Percentiles rank a stretch among this genome's conserved stretches.
Evolutionary conservation across 2,329 filamentous ascomycete genomes (phyloP).

Genomic region (Cadophora malorum): DNA sequence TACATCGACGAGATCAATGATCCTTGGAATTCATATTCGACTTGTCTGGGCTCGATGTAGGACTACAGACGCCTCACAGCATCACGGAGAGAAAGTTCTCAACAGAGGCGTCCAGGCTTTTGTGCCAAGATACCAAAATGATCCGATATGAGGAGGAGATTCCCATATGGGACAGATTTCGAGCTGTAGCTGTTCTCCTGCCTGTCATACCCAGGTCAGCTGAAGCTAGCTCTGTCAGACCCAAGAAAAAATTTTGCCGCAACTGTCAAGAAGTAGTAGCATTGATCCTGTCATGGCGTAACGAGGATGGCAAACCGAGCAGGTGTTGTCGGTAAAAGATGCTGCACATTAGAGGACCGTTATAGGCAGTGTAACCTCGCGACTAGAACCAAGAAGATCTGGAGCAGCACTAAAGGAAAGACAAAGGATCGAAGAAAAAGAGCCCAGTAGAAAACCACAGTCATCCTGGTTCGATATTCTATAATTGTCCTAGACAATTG

Average conservation of each 20-base stretch:
- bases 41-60: background rate
- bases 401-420: background rate
- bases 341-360: background rate
- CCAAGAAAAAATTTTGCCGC: background rate
- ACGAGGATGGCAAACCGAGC: background rate
- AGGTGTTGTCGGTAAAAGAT: background rate
- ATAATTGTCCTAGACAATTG: conserved; percentile 4
- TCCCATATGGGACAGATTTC: background rate
- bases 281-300: background rate
- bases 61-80: background rate
- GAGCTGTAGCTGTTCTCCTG: background rate
- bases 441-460: background rate
- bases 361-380: background rate
- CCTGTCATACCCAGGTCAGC: background rate
- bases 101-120: background rate
- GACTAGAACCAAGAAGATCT: background rate
- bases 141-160: background rate
- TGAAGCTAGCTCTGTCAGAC: conserved; percentile 6
- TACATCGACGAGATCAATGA: background rate
- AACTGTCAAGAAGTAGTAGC: background rate
- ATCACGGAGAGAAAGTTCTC: background rate
- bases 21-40: background rate
- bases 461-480: background rate
- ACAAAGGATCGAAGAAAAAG: background rate
- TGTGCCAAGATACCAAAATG: background rate